Conservation (phyloP, 2,329 filamentous ascomycete genomes). For the Pestalotiopsis sp. region DNA sequence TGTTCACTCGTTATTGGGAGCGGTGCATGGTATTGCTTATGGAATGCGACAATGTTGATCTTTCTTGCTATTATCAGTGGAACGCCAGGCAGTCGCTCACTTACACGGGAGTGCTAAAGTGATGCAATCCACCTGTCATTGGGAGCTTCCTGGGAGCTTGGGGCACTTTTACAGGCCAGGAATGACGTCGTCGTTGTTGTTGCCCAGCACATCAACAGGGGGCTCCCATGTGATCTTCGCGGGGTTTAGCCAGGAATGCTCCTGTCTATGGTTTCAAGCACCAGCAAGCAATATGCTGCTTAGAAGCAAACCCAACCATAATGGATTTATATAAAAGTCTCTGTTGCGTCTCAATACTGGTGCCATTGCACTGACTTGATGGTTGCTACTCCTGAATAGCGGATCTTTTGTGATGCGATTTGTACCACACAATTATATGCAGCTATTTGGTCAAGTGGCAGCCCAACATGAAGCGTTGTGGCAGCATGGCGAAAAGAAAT, state of each 20-base stretch:
- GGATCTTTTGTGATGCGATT: too few species aligned
- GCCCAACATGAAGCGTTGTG: too few species aligned
- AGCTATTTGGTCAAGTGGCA: too few species aligned
- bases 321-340: neutral
- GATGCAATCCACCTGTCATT: slow-evolving; percentile 5
- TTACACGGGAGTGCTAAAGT: neutral
- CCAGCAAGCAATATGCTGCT: neutral
- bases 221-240: neutral
- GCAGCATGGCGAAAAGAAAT: too few species aligned
- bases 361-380: too few species aligned
- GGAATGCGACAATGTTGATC: neutral
- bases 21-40: neutral
- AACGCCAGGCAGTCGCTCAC: neutral
- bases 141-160: neutral
- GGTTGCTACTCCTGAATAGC: too few species aligned
- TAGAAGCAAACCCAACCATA: neutral
- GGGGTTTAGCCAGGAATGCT: neutral
- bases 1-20: neutral
- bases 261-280: neutral
- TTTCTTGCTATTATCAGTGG: neutral
- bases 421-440: too few species aligned
- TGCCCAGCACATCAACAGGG: neutral
- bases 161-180: neutral
- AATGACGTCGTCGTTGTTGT: neutral
- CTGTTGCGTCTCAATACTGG: too few species aligned